Percentiles rank a stretch among this genome's conserved stretches.
phyloP scores from a whole-genome alignment of 2,329 filamentous ascomycete genomes.

The Cadophora luteo-olivacea region DNA sequence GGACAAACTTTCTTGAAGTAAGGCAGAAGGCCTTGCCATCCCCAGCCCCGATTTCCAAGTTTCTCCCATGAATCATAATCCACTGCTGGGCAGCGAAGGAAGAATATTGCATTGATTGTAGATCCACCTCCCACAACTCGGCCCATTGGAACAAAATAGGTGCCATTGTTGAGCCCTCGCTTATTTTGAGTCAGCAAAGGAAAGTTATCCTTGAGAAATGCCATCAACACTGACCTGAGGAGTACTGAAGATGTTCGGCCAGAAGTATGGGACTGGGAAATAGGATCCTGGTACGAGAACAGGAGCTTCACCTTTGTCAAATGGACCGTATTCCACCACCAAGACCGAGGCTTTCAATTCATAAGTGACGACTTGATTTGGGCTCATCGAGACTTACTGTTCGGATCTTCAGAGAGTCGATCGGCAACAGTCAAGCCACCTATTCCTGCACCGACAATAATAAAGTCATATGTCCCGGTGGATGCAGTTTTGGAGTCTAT shows the following conservation, averaged over 20 bases:
- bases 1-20: constrained; percentile 52
- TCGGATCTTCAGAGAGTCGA: constrained; percentile 31
- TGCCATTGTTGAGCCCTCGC: constrained; percentile 49
- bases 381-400: constrained; percentile 35
- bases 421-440: constrained; percentile 30
- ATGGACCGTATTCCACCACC: constrained; percentile 57
- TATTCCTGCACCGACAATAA: constrained; percentile 46
- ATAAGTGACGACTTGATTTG: neutral
- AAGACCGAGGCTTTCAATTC: constrained; percentile 42
- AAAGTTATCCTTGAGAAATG: neutral
- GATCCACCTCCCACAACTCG: constrained; percentile 55
- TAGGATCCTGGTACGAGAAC: constrained; percentile 53
- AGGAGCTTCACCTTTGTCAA: constrained; percentile 53
- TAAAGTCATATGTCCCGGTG: constrained; percentile 24
- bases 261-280: constrained; percentile 53
- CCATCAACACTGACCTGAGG: constrained; percentile 18
- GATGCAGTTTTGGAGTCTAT: constrained; percentile 14
- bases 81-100: constrained; percentile 25
- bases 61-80: constrained; percentile 57
- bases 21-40: constrained; percentile 56
- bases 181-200: neutral
- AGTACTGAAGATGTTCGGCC: constrained; percentile 44
- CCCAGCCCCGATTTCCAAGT: constrained; percentile 55
- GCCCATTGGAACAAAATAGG: constrained; percentile 40
- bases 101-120: constrained; percentile 45